A percentile compares a stretch with the other conserved stretches of the same genome.
Evolutionary conservation across 164 flowering plant genomes (phyloP).

Genomic region (Magnolia kwangsiensis): DNA sequence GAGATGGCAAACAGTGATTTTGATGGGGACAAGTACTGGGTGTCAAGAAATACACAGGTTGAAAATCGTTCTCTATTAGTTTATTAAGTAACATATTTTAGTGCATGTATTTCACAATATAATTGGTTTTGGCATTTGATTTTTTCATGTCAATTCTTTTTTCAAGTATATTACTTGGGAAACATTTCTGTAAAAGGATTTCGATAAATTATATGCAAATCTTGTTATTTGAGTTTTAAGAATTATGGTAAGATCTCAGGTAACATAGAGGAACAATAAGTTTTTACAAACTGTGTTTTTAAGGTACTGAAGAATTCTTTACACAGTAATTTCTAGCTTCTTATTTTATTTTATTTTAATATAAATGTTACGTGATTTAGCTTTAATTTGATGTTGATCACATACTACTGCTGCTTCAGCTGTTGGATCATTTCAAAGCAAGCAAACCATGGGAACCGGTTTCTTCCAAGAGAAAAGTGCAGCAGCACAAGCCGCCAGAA

Average conservation of each 20-base stretch:
- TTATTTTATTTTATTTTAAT: too few species aligned
- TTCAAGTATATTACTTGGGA: background rate
- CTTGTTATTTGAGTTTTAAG: background rate
- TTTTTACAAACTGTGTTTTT: background rate
- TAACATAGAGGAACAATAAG: background rate
- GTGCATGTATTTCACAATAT: background rate
- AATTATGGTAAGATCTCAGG: background rate
- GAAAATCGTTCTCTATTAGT: background rate
- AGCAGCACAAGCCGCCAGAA: constrained; percentile 26
- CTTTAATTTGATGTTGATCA: background rate
- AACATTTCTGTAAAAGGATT: too few species aligned
- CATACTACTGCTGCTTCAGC: constrained; percentile 25
- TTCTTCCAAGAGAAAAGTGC: constrained; percentile 4
- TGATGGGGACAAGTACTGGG: constrained; percentile 89
- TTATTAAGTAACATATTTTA: background rate
- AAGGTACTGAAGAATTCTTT: background rate
- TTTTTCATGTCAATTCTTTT: background rate
- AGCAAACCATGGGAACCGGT: constrained; percentile 43
- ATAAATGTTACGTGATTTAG: background rate
- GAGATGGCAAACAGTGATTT: constrained; percentile 84
- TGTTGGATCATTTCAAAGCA: constrained; percentile 31
- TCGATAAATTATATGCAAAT: background rate
- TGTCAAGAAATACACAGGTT: constrained; percentile 74
- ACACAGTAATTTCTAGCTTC: background rate
- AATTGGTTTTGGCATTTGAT: too few species aligned